These are phyloP conservation scores for Plasmodium reichenowi DNA, from an alignment of 169 alveolate species.

Conservation along the genomic window DNA sequence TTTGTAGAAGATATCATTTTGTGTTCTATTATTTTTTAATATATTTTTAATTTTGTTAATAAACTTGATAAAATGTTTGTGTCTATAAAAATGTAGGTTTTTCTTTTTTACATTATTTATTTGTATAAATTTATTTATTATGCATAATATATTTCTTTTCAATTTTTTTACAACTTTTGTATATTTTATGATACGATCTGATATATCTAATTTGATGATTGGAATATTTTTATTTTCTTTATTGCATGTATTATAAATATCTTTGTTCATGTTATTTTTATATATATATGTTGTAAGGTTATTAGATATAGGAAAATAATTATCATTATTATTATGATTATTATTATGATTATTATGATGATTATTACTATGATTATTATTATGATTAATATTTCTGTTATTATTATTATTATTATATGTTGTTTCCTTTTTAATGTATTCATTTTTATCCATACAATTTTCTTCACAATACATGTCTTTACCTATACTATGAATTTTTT, in stretches of 20 bases:
- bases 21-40: too few species aligned
- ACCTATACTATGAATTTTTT: neutral
- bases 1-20: too few species aligned
- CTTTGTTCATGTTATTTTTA: neutral
- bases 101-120: neutral
- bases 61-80: conserved; percentile 16
- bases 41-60: conserved; percentile 6
- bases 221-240: neutral
- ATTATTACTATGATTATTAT: neutral
- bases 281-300: neutral
- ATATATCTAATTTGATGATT: conserved; percentile 1
- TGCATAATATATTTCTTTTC: conserved; percentile 22
- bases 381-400: neutral
- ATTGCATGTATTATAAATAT: neutral
- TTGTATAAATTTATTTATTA: conserved; percentile 2
- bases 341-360: neutral
- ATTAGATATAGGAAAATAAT: too few species aligned
- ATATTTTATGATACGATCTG: conserved; percentile 15
- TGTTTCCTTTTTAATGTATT: neutral
- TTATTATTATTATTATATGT: neutral
- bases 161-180: conserved; percentile 9
- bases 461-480: too few species aligned
- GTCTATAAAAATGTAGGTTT: neutral
- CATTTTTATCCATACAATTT: too few species aligned
- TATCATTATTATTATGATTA: neutral